Conservation (phyloP, 345 rosid species). For the Aquilaria sinensis region DNA sequence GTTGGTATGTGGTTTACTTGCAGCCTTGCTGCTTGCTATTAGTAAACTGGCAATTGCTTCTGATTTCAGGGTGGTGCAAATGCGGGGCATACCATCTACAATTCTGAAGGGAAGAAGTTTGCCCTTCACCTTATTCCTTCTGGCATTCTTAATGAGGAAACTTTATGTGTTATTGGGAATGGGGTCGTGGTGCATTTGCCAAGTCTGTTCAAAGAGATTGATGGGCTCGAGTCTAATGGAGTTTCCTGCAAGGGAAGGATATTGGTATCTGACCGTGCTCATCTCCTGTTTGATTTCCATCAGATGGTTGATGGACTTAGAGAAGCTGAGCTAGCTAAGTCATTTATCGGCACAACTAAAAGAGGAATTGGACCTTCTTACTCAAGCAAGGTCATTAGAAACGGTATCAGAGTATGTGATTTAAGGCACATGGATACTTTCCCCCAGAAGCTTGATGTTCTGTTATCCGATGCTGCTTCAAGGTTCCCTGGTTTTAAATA, state of each 20-base stretch:
- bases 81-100: constrained; percentile 98
- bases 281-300: constrained; percentile 86
- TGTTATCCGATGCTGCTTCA: constrained; percentile 70
- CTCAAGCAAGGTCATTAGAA: constrained; percentile 76
- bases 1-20: neutral
- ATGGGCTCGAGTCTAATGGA: constrained; percentile 75
- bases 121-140: constrained; percentile 98
- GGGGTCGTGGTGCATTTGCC: constrained; percentile 96
- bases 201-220: constrained; percentile 80
- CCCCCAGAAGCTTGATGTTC: constrained; percentile 77
- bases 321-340: constrained; percentile 84
- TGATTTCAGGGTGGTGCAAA: constrained; percentile 87
- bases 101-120: constrained; percentile 87
- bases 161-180: constrained; percentile 86
- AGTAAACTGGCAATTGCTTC: neutral
- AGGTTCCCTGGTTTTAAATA: constrained; percentile 69
- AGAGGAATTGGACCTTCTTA: constrained; percentile 96
- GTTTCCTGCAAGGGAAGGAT: constrained; percentile 87
- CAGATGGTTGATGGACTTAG: constrained; percentile 84
- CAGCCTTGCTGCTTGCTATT: neutral
- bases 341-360: constrained; percentile 87
- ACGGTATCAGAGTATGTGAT: constrained; percentile 90
- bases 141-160: constrained; percentile 79
- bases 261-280: constrained; percentile 91
- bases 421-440: constrained; percentile 92